Base-by-base conservation (phyloP, 1,284 basidiomycete species). In the Violaceomyces palustris region DNA sequence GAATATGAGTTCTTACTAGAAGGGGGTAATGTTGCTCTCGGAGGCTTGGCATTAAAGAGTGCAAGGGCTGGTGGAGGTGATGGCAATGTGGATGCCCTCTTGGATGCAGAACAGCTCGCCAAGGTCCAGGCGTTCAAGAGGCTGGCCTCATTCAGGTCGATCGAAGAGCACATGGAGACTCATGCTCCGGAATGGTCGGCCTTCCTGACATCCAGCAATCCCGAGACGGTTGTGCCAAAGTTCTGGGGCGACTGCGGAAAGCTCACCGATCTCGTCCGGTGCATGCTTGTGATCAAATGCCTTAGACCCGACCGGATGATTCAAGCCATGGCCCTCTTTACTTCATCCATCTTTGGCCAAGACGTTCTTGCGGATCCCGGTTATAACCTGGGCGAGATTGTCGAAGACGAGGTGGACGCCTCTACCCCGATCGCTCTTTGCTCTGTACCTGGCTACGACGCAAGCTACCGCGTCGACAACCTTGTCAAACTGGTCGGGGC, bases 1-100 rank as follows among this genome's bases (percentile, higher is more conserved):
- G 94, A 96, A 70, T 77, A 94, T 27, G 88, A 92, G 65, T 89
- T 91, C 74, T 76, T 97, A 21, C 78, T 97, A 25, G 91, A 97
- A 69, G 85, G 87, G 55, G 86, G 86, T 3, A 87, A 88, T 63
- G 78, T 81, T 50, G 47, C 45, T 5, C 39, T 46, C n/a, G n/a
- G n/a, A n/a, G n/a, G n/a, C n/a, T n/a, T n/a, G n/a, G n/a, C n/a
- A n/a, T n/a, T n/a, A n/a, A n/a, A n/a, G n/a, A n/a, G n/a, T n/a
- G n/a, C n/a, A n/a, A n/a, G 33, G 19, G 17, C 42, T 26, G 7
- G 23, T 24, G 39, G 50, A 31, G 54, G 57, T 1, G 50, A 55
- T 17, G 57, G 57, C 4, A 49, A 55, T 32, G 18, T 59, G 2
- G 57, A 65, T 17, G 50, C 50, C 2, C 46, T 63, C 46, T 60